phyloP scores from a whole-genome alignment of 306 rosid species.

The Acmispon strigosus region DNA sequence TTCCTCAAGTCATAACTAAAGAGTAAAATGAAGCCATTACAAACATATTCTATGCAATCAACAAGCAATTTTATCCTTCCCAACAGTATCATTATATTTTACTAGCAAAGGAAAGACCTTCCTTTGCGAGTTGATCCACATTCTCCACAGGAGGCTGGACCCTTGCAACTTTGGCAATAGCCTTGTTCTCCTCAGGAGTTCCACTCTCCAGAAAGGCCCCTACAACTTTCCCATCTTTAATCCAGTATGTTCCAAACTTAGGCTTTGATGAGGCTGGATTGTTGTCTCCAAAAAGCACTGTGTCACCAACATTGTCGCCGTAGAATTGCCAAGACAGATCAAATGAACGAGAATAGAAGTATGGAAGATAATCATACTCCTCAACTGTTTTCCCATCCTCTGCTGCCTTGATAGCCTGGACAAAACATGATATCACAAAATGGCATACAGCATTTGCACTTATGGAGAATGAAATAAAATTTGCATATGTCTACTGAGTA shows the following conservation, averaged over 20 bases:
- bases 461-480: not conserved
- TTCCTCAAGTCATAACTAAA: not conserved
- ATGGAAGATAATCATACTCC: conserved; percentile 95
- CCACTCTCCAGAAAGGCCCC: conserved; percentile 88
- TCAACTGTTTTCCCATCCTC: conserved; percentile 63
- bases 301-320: conserved; percentile 90
- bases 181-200: conserved; percentile 77
- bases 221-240: conserved; percentile 75
- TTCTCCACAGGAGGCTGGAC: conserved; percentile 55
- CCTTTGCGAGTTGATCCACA: conserved; percentile 59
- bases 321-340: conserved; percentile 93
- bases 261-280: conserved; percentile 55
- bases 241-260: conserved; percentile 91
- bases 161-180: conserved; percentile 84
- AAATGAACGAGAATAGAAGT: conserved; percentile 85
- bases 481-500: not conserved
- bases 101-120: conserved; percentile 79
- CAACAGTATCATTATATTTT: conserved; percentile 33
- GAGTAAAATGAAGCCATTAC: not conserved
- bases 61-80: conserved; percentile 6
- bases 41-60: conserved; percentile 12
- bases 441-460: not conserved
- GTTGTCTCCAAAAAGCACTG: conserved; percentile 83
- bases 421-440: conserved; percentile 1
- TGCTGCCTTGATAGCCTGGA: conserved; percentile 75